Percentiles rank a stretch among this genome's conserved stretches.
phyloP scores from a whole-genome alignment of 225 moss, liverwort and hornwort species.

The Climacium dendroides region DNA sequence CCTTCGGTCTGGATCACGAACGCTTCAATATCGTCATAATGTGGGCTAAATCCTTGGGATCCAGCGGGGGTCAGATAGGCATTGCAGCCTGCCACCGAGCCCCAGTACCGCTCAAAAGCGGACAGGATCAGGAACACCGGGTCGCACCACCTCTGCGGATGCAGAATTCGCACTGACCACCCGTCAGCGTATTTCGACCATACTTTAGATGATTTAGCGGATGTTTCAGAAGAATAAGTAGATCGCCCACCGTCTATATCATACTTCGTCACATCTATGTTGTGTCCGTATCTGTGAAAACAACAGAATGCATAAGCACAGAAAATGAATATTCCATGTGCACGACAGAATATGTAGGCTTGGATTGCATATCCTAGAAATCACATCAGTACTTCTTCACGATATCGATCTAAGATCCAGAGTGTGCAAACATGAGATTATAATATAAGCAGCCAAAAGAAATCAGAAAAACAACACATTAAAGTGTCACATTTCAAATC shows the following conservation, averaged over 20 bases:
- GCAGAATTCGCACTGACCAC: conserved; percentile 87
- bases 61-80: conserved; percentile 88
- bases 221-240: conserved; percentile 64
- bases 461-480: not conserved
- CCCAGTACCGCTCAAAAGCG: conserved; percentile 91
- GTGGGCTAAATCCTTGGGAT: conserved; percentile 92
- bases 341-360: not conserved
- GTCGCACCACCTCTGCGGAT: conserved; percentile 93
- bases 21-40: conserved; percentile 93
- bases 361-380: not conserved
- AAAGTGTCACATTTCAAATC: not conserved
- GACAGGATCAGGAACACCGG: conserved; percentile 69
- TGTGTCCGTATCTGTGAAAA: conserved; percentile 43
- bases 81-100: conserved; percentile 89
- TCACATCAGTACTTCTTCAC: not conserved
- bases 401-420: not conserved
- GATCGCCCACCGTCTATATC: conserved; percentile 75
- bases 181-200: conserved; percentile 84
- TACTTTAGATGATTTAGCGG: conserved; percentile 54
- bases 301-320: not conserved
- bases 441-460: not conserved
- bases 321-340: too few species aligned
- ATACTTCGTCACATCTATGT: conserved; percentile 95
- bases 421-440: not conserved
- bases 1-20: conserved; percentile 92